A percentile compares a stretch with the other conserved stretches of the same genome.
These are phyloP conservation scores for Haematococcus lacustris DNA, from an alignment of 139 green algal genomes.

Conservation along the genomic window DNA sequence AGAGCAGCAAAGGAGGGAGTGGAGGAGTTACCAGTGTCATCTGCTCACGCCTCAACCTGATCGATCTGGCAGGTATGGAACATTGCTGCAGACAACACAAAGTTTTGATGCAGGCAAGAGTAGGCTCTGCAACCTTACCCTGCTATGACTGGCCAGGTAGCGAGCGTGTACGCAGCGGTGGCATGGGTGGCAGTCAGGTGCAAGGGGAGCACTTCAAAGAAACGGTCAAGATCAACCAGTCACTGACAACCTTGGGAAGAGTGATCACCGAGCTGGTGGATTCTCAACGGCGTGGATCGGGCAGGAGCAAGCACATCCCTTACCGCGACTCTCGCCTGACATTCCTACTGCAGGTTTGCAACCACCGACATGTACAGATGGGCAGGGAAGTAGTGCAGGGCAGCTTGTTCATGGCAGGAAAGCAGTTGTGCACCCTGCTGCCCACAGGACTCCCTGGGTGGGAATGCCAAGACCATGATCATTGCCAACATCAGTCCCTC, in stretches of 20 bases:
- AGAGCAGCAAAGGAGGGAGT: slow-evolving; percentile 18
- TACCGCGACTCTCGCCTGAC: slow-evolving; percentile 96
- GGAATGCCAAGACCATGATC: slow-evolving; percentile 92
- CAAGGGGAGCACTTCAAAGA: slow-evolving; percentile 77
- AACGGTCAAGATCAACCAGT: slow-evolving; percentile 87
- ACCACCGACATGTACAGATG: too few relatives aligned
- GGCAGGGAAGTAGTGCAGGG: too few relatives aligned
- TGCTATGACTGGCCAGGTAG: too few relatives aligned
- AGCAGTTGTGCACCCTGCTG: background rate
- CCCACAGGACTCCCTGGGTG: slow-evolving; percentile 78
- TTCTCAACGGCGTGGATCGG: slow-evolving; percentile 30
- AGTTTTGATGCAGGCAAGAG: too few relatives aligned
- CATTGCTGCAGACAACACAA: too few relatives aligned
- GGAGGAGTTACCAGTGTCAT: slow-evolving; percentile 54
- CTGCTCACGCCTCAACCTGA: slow-evolving; percentile 79
- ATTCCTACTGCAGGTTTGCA: slow-evolving; percentile 87
- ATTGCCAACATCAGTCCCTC: slow-evolving; percentile 81
- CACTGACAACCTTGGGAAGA: slow-evolving; percentile 82
- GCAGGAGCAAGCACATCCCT: slow-evolving; percentile 86
- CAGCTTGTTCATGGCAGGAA: too few relatives aligned
- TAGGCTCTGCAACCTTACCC: too few relatives aligned
- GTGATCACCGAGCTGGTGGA: slow-evolving; percentile 87
- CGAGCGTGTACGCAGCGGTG: slow-evolving; percentile 61
- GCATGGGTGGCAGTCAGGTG: slow-evolving; percentile 54
- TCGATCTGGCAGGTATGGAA: slow-evolving; percentile 83